Evolutionary conservation across 2,329 filamentous ascomycete species (phyloP), one percentile per base, ranked within the genome.

Genomic region (Monosporascus sp.): DNA sequence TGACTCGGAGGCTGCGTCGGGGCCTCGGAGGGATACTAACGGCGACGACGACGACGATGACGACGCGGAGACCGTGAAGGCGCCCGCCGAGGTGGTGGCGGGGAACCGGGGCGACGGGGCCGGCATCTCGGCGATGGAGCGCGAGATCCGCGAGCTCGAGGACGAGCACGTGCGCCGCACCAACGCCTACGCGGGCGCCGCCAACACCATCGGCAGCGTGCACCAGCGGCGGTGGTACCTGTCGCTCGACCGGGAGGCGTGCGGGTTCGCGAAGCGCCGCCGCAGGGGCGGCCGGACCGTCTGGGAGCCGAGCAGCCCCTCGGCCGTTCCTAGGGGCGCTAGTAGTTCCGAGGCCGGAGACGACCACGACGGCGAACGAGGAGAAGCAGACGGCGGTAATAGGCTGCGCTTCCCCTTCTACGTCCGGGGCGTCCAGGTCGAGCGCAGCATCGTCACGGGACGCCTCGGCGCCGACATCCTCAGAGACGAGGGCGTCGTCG

Each of bases 201-300:
- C 62, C 1, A 89, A 89, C 60, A 80, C 75, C 3, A 84, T 89
- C 41, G 82, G 79, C 6, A 88, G 84, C 38, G 72, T 89, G 4
- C 80, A 89, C 60, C 85, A 89, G 65, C 76, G 85, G 5, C 74
- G 75, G 42, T 89, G 85, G 86, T 87, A 81, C 54, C 61, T 88
- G 18, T 80, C 79, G 11, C 71, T 89, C 1, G 86, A 89, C 61
- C 74, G 82, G 14, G 65, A 62, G 25, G 78, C 74, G 5, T 83
- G 79, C 48, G 85, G 85, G 5, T 86, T 89, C 51, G 65, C 67
- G 17, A 70, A 68, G 61, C 65, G 63, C 22, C 63, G 20, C n/a
- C 22, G 62, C 49, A 51, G 50, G 31, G 56, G 57, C 3, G 62
- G 58, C 14, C 52, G 54, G 41, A 46, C 57, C 2, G 56, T 63